These are phyloP conservation scores for Hymenoscyphus repandus DNA, from an alignment of 2,329 filamentous ascomycete genomes.

Conservation along the genomic window DNA sequence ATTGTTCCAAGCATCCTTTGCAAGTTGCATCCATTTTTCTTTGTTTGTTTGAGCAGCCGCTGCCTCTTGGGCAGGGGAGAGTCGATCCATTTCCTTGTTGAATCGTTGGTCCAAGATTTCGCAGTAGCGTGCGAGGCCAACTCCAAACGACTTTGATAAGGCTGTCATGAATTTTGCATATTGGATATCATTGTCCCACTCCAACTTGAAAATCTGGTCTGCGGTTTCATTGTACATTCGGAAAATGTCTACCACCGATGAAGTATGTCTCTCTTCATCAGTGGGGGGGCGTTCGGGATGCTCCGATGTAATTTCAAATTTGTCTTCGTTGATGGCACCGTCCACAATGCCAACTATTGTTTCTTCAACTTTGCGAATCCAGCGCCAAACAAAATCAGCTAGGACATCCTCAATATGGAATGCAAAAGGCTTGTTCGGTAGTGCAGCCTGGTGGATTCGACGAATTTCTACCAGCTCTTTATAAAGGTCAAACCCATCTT, in stretches of 20 bases:
- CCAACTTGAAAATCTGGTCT: constrained; percentile 76
- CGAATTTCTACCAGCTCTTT: constrained; percentile 82
- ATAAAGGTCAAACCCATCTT: constrained; percentile 94
- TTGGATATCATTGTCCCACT: constrained; percentile 91
- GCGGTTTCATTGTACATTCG: constrained; percentile 88
- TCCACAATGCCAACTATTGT: constrained; percentile 82
- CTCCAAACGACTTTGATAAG: constrained; percentile 76
- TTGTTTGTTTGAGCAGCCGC: constrained; percentile 74
- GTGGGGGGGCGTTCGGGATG: constrained; percentile 57
- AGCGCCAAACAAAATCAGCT: constrained; percentile 92
- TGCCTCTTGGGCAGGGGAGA: constrained; percentile 81
- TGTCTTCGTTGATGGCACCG: constrained; percentile 83
- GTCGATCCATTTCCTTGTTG: constrained; percentile 84
- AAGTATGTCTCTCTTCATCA: constrained; percentile 84
- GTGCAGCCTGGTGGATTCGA: constrained; percentile 67
- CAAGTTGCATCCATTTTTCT: constrained; percentile 88
- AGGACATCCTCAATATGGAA: constrained; percentile 85
- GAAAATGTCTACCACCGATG: constrained; percentile 90
- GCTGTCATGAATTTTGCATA: constrained; percentile 97
- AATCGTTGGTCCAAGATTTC: constrained; percentile 85
- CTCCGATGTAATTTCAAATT: constrained; percentile 70
- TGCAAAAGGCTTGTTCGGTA: constrained; percentile 70
- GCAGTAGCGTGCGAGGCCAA: constrained; percentile 82
- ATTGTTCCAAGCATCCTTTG: constrained; percentile 86
- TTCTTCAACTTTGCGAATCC: constrained; percentile 76